A percentile compares a stretch with the other conserved stretches of the same genome.
phyloP scores from a whole-genome alignment of 352 stramenopile species.

The Phytophthora lateralis region DNA sequence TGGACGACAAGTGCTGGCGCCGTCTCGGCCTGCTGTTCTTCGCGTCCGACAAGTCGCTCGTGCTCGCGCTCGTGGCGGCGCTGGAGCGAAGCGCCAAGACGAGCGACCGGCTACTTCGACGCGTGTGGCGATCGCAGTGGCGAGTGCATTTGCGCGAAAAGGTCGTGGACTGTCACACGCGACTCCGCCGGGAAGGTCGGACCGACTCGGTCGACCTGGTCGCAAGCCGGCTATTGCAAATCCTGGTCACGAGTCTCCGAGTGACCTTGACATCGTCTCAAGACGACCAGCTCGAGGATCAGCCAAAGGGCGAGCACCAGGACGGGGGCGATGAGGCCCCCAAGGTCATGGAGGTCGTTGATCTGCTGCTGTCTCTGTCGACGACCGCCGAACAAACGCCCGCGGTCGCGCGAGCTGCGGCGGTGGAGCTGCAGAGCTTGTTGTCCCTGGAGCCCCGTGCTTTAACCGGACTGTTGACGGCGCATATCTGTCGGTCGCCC shows the following conservation, averaged over 20 bases:
- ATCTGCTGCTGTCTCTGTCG: constrained; percentile 30
- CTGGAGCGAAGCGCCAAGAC: constrained; percentile 22
- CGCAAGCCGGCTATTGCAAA: constrained; percentile 30
- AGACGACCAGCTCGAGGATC: constrained; percentile 19
- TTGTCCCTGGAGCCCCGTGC: constrained; percentile 16
- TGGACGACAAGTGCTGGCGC: constrained; percentile 30
- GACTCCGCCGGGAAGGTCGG: constrained; percentile 27
- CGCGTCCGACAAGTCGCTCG: constrained; percentile 19
- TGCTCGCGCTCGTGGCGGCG: constrained; percentile 24
- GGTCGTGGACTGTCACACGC: constrained; percentile 26
- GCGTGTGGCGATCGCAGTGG: constrained; percentile 22
- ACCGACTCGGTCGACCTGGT: constrained; percentile 30
- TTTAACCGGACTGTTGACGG: constrained; percentile 24
- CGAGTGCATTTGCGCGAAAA: constrained; percentile 31
- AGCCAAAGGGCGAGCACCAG: neutral
- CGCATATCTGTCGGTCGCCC: constrained; percentile 29
- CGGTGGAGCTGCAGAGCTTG: constrained; percentile 19
- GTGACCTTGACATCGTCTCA: constrained; percentile 20
- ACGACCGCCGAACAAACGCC: constrained; percentile 12
- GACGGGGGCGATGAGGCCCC: constrained; percentile 9
- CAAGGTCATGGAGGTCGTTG: constrained; percentile 29
- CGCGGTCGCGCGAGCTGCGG: constrained; percentile 14
- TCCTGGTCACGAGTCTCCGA: constrained; percentile 30
- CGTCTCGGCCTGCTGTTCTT: constrained; percentile 36
- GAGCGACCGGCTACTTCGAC: constrained; percentile 17